Evolutionary conservation across 768 basidiomycete species (phyloP).

Genomic region (Sutorius australiensis): DNA sequence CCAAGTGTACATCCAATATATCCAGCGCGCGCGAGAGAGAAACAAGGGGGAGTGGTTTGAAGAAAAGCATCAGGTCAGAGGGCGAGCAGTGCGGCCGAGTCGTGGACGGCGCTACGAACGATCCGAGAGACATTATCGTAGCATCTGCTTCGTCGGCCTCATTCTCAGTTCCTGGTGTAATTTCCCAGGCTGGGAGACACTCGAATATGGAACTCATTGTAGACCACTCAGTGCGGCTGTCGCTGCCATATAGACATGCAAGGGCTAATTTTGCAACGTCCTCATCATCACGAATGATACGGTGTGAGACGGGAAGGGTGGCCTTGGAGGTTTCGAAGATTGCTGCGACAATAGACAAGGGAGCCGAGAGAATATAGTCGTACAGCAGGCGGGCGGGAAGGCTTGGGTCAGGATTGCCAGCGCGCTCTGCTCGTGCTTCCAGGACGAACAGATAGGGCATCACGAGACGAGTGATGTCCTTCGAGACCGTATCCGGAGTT

Average conservation of each 20-base stretch:
- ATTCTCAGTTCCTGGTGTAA: constrained; percentile 49
- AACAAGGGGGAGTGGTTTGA: constrained; percentile 69
- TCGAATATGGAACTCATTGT: constrained; percentile 93
- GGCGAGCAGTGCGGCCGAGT: constrained; percentile 53
- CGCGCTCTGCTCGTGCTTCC: constrained; percentile 82
- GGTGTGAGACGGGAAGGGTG: constrained; percentile 63
- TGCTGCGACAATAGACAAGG: constrained; percentile 63
- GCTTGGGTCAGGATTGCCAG: constrained; percentile 62
- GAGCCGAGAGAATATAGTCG: constrained; percentile 66
- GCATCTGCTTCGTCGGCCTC: constrained; percentile 77
- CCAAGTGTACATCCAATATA: constrained; percentile 89
- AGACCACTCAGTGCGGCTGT: constrained; percentile 66
- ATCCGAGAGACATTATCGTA: constrained; percentile 74
- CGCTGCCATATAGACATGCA: constrained; percentile 82
- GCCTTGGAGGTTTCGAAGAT: constrained; percentile 93
- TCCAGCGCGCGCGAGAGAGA: constrained; percentile 83
- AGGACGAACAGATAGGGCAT: constrained; percentile 92
- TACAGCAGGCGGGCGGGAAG: constrained; percentile 65
- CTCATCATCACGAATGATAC: constrained; percentile 77
- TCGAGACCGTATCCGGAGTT: constrained; percentile 56
- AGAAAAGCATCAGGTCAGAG: constrained; percentile 74
- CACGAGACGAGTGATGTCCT: constrained; percentile 72
- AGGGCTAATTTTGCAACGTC: constrained; percentile 85
- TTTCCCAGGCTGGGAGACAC: constrained; percentile 90
- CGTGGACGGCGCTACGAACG: constrained; percentile 75